Evolutionary conservation across 1,284 basidiomycete species (phyloP), one percentile per base, ranked within the genome.

Genomic region (Anthracocystis setariae): DNA sequence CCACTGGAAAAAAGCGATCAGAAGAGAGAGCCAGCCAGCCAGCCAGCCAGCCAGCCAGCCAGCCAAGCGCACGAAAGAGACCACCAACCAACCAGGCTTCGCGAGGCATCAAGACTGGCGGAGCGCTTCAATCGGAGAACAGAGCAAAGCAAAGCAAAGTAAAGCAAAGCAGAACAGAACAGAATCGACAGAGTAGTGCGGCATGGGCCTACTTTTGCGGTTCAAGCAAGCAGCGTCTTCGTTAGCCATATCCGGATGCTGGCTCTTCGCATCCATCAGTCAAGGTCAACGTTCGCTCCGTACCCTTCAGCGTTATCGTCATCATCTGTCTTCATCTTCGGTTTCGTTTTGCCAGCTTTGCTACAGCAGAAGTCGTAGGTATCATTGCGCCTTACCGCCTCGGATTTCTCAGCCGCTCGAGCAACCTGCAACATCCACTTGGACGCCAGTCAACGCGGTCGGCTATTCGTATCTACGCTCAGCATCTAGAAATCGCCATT

Each of bases 311-410:
- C n/a, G 29, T 29, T 29, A 7, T 29, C 29, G 12, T 29, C 39
- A 50, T 39, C 56, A 27, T 46, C 50, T 21, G 46, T 20, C n/a
- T n/a, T 35, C 45, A 40, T 23, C 56, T 51, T 45, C 37, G 17
- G 20, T 15, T 50, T 15, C 13, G 24, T 23, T 37, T 27, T n/a
- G 38, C 24, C 27, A 44, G 40, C 39, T 53, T 49, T 44, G 35
- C 45, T 49, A 37, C 50, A 24, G 57, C 45, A 57, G 50, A 58
- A 49, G 50, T 37, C 48, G 61, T 64, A 57, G 43, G 61, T 64
- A 57, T 45, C 46, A 24, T 17, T 18, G 15, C 47, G 10, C 5
- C 17, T 20, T 5, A 25, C 17, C 13, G 18, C n/a, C 12, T 38
- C 10, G 32, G 27, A 12, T 46, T 43, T 12, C 35, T 21, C 27